phyloP scores from a whole-genome alignment of 192 early-diverging fungal species.

The Dissophora ornata region DNA sequence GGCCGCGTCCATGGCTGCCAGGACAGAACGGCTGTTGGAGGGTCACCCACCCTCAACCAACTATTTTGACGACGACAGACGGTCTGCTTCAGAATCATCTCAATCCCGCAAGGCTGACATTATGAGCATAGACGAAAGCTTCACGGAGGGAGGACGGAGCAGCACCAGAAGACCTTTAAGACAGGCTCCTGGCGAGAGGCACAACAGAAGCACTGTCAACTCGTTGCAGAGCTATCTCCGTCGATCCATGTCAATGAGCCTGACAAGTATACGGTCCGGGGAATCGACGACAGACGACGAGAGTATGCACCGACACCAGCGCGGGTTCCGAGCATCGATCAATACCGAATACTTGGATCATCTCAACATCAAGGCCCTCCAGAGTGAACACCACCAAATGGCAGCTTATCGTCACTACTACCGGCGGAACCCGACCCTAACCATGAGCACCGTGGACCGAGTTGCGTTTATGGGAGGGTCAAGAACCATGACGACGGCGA shows the following conservation, averaged over 20 bases:
- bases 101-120: slow-evolving; percentile 48
- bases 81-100: slow-evolving; percentile 20
- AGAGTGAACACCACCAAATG: slow-evolving; percentile 24
- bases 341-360: slow-evolving; percentile 34
- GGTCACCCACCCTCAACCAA: slow-evolving; percentile 7
- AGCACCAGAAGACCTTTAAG: no score
- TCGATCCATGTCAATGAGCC: slow-evolving; percentile 38
- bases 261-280: slow-evolving; percentile 18
- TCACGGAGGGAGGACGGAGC: no score
- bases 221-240: slow-evolving; percentile 38
- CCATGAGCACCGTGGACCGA: slow-evolving; percentile 15
- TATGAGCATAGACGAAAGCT: slow-evolving; percentile 14
- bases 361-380: slow-evolving; percentile 37
- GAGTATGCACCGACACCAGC: not conserved
- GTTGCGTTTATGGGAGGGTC: not conserved
- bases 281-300: slow-evolving; percentile 7
- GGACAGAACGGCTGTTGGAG: slow-evolving; percentile 29
- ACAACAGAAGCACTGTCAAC: slow-evolving; percentile 31
- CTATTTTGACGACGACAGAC: slow-evolving; percentile 4
- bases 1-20: slow-evolving; percentile 46
- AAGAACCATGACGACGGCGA: not conserved
- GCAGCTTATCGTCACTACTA: slow-evolving; percentile 35
- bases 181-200: not conserved
- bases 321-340: slow-evolving; percentile 22
- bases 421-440: slow-evolving; percentile 25